phyloP scores from a whole-genome alignment of 495 filamentous ascomycete species.

The Xanthoparmelia taractica region DNA sequence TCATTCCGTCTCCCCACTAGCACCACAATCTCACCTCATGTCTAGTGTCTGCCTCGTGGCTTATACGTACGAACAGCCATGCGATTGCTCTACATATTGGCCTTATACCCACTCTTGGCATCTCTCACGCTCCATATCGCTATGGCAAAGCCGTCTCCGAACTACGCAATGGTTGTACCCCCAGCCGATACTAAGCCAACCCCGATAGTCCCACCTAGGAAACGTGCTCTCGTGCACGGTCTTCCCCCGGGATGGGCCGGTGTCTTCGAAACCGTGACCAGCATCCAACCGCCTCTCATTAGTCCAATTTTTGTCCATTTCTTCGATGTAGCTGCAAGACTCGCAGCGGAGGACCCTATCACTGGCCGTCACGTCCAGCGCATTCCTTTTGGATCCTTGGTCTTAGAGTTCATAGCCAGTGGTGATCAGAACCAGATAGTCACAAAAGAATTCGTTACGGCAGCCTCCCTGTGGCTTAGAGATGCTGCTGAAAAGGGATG shows the following conservation, averaged over 20 bases:
- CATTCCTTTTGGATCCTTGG: not conserved
- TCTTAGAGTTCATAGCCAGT: not conserved
- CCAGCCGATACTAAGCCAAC: not conserved
- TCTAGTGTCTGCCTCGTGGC: not conserved
- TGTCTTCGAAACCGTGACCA: slow-evolving; percentile 1
- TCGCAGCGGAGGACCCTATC: slow-evolving; percentile 1
- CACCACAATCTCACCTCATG: not conserved
- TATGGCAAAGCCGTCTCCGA: not conserved
- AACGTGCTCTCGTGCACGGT: not conserved
- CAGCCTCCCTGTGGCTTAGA: slow-evolving; percentile 1
- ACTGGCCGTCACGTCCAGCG: slow-evolving; percentile 3
- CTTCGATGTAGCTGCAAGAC: not conserved
- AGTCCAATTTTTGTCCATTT: not conserved
- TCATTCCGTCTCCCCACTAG: not conserved
- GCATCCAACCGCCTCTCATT: not conserved
- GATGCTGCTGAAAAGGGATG: slow-evolving; percentile 3
- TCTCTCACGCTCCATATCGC: not conserved
- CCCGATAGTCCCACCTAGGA: not conserved
- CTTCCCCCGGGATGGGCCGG: not conserved
- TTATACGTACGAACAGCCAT: not conserved
- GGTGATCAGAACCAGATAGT: not conserved
- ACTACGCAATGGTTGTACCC: not conserved
- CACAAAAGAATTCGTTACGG: not conserved
- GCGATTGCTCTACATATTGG: not conserved
- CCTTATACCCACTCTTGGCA: not conserved